phyloP scores from a whole-genome alignment of 2,329 filamentous ascomycete species.

The Colletotrichum filicis region DNA sequence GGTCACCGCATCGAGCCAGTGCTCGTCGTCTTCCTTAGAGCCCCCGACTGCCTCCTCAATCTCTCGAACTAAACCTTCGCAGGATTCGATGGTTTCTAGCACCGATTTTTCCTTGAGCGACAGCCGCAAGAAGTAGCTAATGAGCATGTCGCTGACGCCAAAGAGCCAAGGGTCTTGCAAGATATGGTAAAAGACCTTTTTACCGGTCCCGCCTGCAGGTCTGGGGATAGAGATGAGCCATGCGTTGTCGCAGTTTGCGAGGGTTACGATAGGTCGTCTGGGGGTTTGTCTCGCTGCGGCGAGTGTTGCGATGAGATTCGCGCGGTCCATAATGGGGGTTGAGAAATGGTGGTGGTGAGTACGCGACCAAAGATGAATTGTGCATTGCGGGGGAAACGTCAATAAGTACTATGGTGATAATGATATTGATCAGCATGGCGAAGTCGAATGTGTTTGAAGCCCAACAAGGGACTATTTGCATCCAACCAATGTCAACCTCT shows the following conservation, averaged over 20 bases:
- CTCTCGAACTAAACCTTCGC: background rate
- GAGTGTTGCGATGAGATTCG: background rate
- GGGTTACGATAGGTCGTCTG: conserved; percentile 42
- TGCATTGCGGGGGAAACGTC: too few relatives aligned
- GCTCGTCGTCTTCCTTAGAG: background rate
- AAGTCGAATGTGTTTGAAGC: background rate
- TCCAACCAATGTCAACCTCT: background rate
- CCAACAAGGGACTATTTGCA: background rate
- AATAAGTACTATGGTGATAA: background rate
- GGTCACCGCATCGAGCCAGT: conserved; percentile 18
- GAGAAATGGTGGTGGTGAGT: too few relatives aligned
- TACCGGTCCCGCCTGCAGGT: conserved; percentile 39
- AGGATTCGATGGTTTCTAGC: background rate
- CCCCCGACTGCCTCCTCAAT: background rate
- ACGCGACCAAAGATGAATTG: background rate
- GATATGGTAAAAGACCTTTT: conserved; percentile 44
- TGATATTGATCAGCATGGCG: background rate
- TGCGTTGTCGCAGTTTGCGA: conserved; percentile 47
- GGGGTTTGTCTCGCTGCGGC: background rate
- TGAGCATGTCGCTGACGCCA: conserved; percentile 21
- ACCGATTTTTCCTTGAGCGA: background rate
- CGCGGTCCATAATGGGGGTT: background rate
- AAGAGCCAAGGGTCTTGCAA: conserved; percentile 48
- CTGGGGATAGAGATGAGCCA: conserved; percentile 48
- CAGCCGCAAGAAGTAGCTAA: background rate